Base-by-base conservation (phyloP, 352 stramenopile species). In the Phytophthora brassicae region DNA sequence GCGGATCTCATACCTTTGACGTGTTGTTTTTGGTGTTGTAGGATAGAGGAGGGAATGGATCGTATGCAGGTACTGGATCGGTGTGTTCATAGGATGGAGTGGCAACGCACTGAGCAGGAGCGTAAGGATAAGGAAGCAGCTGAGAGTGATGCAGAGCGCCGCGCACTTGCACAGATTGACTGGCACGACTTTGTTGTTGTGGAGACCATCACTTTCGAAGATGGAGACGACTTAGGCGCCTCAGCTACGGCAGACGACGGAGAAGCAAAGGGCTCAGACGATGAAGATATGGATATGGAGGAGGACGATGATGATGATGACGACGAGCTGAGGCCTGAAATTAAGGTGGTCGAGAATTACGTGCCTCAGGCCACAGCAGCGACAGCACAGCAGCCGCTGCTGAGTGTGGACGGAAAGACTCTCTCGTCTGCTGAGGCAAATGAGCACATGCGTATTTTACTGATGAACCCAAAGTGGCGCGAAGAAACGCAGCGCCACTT, bases 101-200 rank as follows among this genome's bases (percentile, higher is more conserved):
- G 79, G 75, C 72, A 84, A 41, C 77, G 86, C 7, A 80, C 78
- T 17, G 83, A 94, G 54, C 79, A 90, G 51, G 86, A 95, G 24
- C 64, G 68, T 6, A 82, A 90, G 48, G 83, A 89, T 14, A 74
- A 75, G 20, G 84, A 95, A 39, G 81, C 71, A 0, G 86, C 83
- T 8, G 84, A 88, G 38, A 89, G 72, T 50, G 87, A 94, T 43
- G 85, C 84, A 0, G 86, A 95, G 71, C 74, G 75, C 4, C 72
- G 86, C 13, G 88, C 85, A 42, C 63, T 89, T 14, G 73, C 82
- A 26, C 78, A 92, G 65, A 82, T 99, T 61, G 97, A 99, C 81
- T 99, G 98, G 98, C 94, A 99, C 73, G 97, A 99, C 76, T 99
- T 99, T 68, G 95, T 99, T 4, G 88, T 99, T 3, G 98, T 99